Evolutionary conservation across 768 basidiomycete genomes (phyloP), one percentile per base, ranked within the genome.

Genomic region (Boletus sp.): DNA sequence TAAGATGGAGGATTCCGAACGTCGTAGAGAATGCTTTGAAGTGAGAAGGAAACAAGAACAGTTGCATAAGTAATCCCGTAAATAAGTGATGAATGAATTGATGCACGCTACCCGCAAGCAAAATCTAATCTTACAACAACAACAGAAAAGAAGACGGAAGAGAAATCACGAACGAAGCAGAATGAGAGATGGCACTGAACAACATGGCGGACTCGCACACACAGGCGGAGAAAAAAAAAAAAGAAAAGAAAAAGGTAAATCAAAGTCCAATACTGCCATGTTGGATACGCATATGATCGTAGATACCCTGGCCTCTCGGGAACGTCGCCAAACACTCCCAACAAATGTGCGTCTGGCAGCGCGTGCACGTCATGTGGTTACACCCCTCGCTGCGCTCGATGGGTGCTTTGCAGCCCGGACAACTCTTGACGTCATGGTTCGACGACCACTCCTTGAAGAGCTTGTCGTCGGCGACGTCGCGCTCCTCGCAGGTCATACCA

Each of bases 321-420:
- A 90, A 92, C 39, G 85, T 88, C 68, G 78, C 70, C 66, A 88
- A 61, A 66, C 90, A 93, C 23, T 82, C 82, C 90, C 90, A 92
- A 54, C 90, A 93, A 1, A 84, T 85, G 65, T 93, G 90, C 0
- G 86, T 83, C 60, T 81, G 78, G 66, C 90, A 93, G 32, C 79
- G 77, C 0, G 75, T 76, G 68, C 90, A 93, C n/a, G 81, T 84
- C 78, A 93, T 83, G 67, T 93, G 90, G 70, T 93, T 87, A 69
- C 90, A 93, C 0, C 90, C 90, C 57, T 83, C 85, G 29, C 72
- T 74, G 38, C 85, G 82, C 69, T 92, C 87, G 58, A 93, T 90
- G 7, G 79, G 76, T 7, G 79, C 77, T 50, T 79, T 79, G 72
- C 90, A 93, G 0, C 79, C 78, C 2, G 90, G 90, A 66, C 90